Evolutionary conservation across 106 monocot genomes (phyloP).

Genomic region (Platanthera guangdongensis): DNA sequence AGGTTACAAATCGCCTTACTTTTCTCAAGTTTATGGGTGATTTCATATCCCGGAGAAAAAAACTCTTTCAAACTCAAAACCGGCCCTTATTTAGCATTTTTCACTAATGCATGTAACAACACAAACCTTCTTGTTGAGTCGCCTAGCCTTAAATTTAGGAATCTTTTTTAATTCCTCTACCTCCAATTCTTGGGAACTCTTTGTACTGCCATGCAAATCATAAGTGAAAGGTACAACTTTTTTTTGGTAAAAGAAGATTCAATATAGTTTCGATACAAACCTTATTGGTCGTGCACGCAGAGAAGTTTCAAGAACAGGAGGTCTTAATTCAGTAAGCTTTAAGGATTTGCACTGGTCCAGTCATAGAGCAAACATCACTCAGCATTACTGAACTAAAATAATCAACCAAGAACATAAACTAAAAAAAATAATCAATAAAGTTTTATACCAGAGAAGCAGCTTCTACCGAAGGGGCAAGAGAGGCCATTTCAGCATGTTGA

Average conservation of each 20-base stretch:
- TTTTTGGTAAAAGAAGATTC: not conserved
- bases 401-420: not conserved
- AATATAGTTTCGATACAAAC: constrained; percentile 20
- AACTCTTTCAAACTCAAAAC: no score
- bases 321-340: constrained; percentile 64
- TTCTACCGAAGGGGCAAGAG: constrained; percentile 35
- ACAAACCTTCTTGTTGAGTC: constrained; percentile 76
- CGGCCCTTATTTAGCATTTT: no score
- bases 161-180: constrained; percentile 73
- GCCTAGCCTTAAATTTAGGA: constrained; percentile 93
- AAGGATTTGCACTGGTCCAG: constrained; percentile 52
- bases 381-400: not conserved
- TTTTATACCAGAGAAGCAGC: constrained; percentile 31
- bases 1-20: no score
- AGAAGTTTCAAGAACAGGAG: constrained; percentile 68
- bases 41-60: no score
- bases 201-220: constrained; percentile 34
- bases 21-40: no score
- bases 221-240: not conserved
- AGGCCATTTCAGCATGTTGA: constrained; percentile 47
- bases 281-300: constrained; percentile 65
- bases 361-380: not conserved
- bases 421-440: not conserved
- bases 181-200: constrained; percentile 74
- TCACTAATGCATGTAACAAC: not conserved